Base-by-base conservation (phyloP, 257 asterid species). In the Forsythia viridissima region DNA sequence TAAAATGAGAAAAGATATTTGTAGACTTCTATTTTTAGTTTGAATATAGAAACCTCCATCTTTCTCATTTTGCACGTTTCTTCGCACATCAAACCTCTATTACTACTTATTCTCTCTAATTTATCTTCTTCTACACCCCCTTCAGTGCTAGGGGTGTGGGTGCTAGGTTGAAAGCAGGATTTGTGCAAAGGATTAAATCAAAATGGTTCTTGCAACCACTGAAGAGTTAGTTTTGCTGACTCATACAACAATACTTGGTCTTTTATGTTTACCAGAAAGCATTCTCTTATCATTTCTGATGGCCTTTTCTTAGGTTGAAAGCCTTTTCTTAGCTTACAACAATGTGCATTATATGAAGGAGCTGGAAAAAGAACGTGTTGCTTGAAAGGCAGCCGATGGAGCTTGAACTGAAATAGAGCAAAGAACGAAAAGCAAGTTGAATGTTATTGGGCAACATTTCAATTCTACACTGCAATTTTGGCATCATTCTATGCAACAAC, bases 41-140 rank as follows among this genome's bases (percentile, higher is more conserved):
- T 34, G 72, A 24, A 69, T 79, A 16, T 61, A 76, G 37, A 61
- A 24, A 44, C 30, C 2, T 10, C 12, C 66, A 63, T 48, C 5
- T 3, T 43, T 10, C 4, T 52, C 66, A 44, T 39, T 77, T 59
- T 73, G 76, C 82, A 39, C 37, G 8, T n/a, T 38, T 81, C 44
- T 52, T 21, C 61, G 4, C 63, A 42, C 7, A 6, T 63, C 15
- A 63, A 30, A 24, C 13, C 24, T 61, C 1, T 63, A n/a, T 20
- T 61, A 9, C 36, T 4, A 3, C 68, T 21, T 8, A 61, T 20
- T 57, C 66, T 18, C 66, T 57, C 66, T 57, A 11, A 5, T 57
- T 61, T 20, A 3, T 63, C 70, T 63, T 10, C 38, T 30, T 24
- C 16, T 24, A 6, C 34, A 30, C 34, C 36, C 66, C 6, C 38